phyloP scores from a whole-genome alignment of 192 early-diverging fungal genomes.

The Chytriomyces sp. region DNA sequence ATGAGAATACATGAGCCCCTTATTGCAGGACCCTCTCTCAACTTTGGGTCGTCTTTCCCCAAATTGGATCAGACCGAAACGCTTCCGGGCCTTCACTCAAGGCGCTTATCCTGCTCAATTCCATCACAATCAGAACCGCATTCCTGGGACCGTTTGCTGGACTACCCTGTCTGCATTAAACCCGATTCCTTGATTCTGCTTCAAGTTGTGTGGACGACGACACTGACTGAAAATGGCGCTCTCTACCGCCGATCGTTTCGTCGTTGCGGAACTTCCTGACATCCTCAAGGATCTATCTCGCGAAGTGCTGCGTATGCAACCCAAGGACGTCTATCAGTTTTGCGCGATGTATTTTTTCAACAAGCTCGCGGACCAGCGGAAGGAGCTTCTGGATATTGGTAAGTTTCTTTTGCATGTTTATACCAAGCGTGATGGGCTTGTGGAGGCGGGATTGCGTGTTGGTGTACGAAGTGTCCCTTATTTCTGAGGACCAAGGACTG shows the following conservation, averaged over 20 bases:
- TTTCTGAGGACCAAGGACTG: not conserved
- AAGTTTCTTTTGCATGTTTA: not conserved
- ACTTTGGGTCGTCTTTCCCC: no score
- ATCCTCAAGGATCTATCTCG: slow-evolving; percentile 81
- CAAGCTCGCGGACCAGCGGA: slow-evolving; percentile 75
- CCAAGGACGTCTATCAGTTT: slow-evolving; percentile 86
- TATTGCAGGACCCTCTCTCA: no score
- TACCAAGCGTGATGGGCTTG: not conserved
- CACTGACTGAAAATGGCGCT: no score
- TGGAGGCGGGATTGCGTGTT: not conserved
- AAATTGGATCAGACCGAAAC: no score
- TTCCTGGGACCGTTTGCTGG: no score
- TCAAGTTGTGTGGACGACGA: no score
- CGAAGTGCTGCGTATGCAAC: slow-evolving; percentile 71
- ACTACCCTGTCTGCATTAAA: no score
- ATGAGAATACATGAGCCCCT: no score
- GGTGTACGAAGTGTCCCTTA: not conserved
- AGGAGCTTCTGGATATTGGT: slow-evolving; percentile 26
- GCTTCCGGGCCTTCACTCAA: no score
- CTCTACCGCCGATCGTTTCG: slow-evolving; percentile 6
- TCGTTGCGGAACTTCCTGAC: slow-evolving; percentile 52
- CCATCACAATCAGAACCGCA: no score
- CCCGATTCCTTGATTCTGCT: no score
- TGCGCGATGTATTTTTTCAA: slow-evolving; percentile 86
- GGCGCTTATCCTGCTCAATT: no score